phyloP scores from a whole-genome alignment of 495 filamentous ascomycete species.

The Baudoinia panamericana region DNA sequence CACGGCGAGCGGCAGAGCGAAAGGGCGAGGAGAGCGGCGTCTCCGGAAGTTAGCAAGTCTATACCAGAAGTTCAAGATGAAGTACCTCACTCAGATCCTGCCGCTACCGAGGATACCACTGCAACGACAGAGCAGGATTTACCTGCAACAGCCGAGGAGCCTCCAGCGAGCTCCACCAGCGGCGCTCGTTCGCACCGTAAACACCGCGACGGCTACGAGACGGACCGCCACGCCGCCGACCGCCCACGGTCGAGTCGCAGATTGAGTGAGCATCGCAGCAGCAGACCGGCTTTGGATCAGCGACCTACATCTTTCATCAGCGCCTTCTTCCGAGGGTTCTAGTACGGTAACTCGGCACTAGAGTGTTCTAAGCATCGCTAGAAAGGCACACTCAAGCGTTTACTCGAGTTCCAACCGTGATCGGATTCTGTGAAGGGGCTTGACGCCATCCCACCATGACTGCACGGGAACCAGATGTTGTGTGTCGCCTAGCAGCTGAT shows the following conservation, averaged over 20 bases:
- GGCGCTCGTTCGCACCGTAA: constrained; percentile 3
- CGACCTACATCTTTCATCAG: no score
- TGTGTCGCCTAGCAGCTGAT: no score
- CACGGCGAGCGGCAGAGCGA: neutral
- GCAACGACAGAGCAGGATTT: neutral
- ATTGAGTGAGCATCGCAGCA: constrained; percentile 1
- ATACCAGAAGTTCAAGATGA: neutral
- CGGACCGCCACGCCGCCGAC: no score
- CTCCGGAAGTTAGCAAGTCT: neutral
- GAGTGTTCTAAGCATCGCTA: no score
- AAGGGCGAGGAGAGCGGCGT: neutral
- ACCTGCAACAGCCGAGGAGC: neutral
- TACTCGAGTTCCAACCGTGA: no score
- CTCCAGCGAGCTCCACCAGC: constrained; percentile 8
- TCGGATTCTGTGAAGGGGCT: no score
- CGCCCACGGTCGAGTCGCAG: constrained; percentile 6
- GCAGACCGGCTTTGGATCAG: constrained; percentile 11
- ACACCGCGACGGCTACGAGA: constrained; percentile 6
- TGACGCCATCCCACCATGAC: no score
- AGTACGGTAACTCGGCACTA: no score
- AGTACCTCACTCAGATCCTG: neutral
- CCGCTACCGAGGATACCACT: neutral
- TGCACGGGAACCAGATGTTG: no score
- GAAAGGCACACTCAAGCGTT: no score
- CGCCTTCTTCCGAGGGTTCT: no score